Conservation (phyloP, 331 rosid genomes). For the Quercus lobata region DNA sequence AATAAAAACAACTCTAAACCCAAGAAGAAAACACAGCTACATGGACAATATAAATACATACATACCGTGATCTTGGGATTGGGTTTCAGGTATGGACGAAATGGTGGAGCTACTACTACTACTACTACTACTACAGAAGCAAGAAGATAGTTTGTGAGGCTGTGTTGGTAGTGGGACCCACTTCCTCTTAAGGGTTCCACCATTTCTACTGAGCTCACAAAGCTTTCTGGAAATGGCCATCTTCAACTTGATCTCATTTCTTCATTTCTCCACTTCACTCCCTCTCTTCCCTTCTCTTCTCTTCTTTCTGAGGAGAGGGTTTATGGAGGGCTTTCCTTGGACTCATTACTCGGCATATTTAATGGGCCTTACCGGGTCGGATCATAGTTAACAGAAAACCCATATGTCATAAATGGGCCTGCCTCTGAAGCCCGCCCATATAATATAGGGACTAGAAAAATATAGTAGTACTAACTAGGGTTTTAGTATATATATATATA, state of each 20-base stretch:
- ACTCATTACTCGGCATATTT: no score
- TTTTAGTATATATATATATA: background rate
- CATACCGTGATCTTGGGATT: slow-evolving; percentile 45
- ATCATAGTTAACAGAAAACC: background rate
- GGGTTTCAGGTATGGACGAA: slow-evolving; percentile 33
- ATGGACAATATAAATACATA: no score
- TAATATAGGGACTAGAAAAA: no score
- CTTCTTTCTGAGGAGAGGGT: background rate
- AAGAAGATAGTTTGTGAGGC: background rate
- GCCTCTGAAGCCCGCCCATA: background rate
- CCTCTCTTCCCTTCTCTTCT: background rate
- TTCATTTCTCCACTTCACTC: background rate
- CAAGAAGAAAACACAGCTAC: no score
- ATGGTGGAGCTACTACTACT: slow-evolving; percentile 37
- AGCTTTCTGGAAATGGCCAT: slow-evolving; percentile 49
- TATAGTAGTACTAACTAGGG: background rate
- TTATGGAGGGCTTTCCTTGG: background rate
- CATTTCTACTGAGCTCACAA: slow-evolving; percentile 14
- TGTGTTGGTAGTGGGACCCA: slow-evolving; percentile 3
- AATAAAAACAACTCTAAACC: no score
- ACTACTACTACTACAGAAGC: background rate
- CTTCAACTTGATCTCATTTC: background rate
- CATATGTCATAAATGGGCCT: background rate
- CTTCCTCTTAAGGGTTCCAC: slow-evolving; percentile 14
- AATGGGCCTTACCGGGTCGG: no score